Evolutionary conservation across 495 filamentous ascomycete species (phyloP).

Genomic region (Hyphodiscus hymeniophilus): DNA sequence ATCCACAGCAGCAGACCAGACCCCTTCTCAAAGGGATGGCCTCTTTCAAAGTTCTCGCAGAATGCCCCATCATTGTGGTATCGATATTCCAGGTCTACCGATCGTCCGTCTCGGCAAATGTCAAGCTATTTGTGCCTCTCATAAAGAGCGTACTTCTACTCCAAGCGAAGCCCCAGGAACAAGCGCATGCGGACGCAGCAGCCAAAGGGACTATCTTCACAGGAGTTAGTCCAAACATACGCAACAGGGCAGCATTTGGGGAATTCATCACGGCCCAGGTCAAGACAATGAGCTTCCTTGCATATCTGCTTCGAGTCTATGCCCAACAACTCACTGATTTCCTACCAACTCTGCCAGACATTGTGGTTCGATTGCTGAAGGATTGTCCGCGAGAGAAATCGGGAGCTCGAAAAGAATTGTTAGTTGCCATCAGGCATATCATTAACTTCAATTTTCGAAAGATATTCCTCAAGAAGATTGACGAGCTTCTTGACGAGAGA

Average conservation of each 20-base stretch:
- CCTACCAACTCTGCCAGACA: constrained; percentile 75
- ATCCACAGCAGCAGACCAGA: constrained; percentile 68
- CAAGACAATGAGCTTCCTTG: constrained; percentile 98
- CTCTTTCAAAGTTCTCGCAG: constrained; percentile 96
- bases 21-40: constrained; percentile 86
- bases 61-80: constrained; percentile 98
- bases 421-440: constrained; percentile 95
- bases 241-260: constrained; percentile 88
- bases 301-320: constrained; percentile 85
- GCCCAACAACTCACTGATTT: constrained; percentile 85
- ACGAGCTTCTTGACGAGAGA: constrained; percentile 86
- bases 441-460: constrained; percentile 98
- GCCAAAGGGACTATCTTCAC: constrained; percentile 74
- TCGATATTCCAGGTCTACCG: constrained; percentile 95
- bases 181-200: constrained; percentile 77
- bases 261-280: constrained; percentile 97
- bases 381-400: constrained; percentile 95
- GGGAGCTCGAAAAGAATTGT: constrained; percentile 82
- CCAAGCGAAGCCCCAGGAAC: constrained; percentile 89
- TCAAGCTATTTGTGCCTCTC: constrained; percentile 84
- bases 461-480: constrained; percentile 91
- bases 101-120: constrained; percentile 66
- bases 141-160: constrained; percentile 86
- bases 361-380: constrained; percentile 84
- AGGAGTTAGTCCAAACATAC: constrained; percentile 88